Conservation (phyloP, 768 basidiomycete species). For the Podaxis sp. region DNA sequence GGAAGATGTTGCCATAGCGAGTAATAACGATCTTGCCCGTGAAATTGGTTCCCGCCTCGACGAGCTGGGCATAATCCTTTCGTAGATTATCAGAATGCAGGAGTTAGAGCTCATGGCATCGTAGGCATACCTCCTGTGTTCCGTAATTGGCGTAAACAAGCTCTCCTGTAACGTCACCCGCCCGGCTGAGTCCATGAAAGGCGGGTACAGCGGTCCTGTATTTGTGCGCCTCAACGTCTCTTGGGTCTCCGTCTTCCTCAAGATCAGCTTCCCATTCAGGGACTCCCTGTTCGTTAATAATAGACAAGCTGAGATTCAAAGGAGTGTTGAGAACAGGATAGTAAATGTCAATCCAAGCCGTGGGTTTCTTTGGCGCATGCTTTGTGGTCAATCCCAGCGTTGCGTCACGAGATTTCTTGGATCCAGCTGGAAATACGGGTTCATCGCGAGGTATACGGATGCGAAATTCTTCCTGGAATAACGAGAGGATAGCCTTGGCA, state of each 20-base stretch:
- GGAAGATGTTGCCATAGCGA: slow-evolving; percentile 75
- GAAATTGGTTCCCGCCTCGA: slow-evolving; percentile 63
- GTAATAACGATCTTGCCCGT: slow-evolving; percentile 76
- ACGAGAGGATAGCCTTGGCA: slow-evolving; percentile 62
- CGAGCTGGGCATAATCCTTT: slow-evolving; percentile 52
- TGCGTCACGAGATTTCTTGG: slow-evolving; percentile 60
- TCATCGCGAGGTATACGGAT: slow-evolving; percentile 38
- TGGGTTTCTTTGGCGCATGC: slow-evolving; percentile 43
- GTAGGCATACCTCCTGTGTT: slow-evolving; percentile 43
- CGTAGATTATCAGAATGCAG: background rate
- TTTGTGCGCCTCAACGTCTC: slow-evolving; percentile 70
- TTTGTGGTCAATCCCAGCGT: slow-evolving; percentile 53
- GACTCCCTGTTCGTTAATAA: slow-evolving; percentile 55
- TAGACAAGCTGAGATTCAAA: slow-evolving; percentile 62
- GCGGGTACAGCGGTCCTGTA: slow-evolving; percentile 67
- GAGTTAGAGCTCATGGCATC: background rate
- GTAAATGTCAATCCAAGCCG: slow-evolving; percentile 84
- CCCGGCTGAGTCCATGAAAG: slow-evolving; percentile 85
- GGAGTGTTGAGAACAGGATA: slow-evolving; percentile 87
- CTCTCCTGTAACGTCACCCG: slow-evolving; percentile 70
- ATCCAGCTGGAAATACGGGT: slow-evolving; percentile 75
- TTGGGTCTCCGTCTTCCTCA: slow-evolving; percentile 63
- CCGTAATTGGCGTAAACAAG: slow-evolving; percentile 83
- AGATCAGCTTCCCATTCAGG: slow-evolving; percentile 70
- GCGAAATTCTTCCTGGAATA: slow-evolving; percentile 67